These are phyloP conservation scores for Aspergillus amoenus DNA, from an alignment of 2,329 filamentous ascomycete species.

Conservation along the genomic window DNA sequence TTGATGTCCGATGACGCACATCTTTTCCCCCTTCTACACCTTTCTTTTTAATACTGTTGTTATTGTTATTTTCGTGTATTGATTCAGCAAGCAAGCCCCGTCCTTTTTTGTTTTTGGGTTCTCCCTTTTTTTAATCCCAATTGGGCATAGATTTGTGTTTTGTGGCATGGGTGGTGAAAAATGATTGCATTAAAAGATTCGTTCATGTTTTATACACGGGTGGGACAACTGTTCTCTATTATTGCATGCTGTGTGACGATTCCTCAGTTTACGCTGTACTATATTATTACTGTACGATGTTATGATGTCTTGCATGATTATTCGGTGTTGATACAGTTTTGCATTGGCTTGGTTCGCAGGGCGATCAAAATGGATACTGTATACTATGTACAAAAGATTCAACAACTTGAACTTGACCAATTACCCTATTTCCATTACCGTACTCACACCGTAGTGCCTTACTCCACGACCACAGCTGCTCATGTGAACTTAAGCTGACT, in stretches of 20 bases:
- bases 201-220: background rate
- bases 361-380: background rate
- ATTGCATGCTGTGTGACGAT: background rate
- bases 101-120: constrained; percentile 8
- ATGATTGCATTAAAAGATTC: constrained; percentile 3
- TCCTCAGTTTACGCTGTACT: background rate
- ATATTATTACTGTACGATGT: constrained; percentile 7
- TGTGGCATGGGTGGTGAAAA: constrained; percentile 8
- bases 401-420: no score
- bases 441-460: no score
- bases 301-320: constrained; percentile 7
- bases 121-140: background rate
- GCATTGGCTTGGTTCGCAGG: background rate
- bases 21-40: constrained; percentile 4
- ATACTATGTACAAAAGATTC: background rate
- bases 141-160: constrained; percentile 18
- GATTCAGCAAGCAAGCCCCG: constrained; percentile 15
- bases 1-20: constrained; percentile 18
- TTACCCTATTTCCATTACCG: no score
- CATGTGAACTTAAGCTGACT: no score
- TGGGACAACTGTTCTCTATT: background rate
- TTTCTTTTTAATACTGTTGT: constrained; percentile 2
- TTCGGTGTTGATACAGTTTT: constrained; percentile 4
- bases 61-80: constrained; percentile 2
- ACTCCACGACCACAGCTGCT: no score